phyloP scores from a whole-genome alignment of 1,284 basidiomycete genomes.

The Boletus semigastroideus region DNA sequence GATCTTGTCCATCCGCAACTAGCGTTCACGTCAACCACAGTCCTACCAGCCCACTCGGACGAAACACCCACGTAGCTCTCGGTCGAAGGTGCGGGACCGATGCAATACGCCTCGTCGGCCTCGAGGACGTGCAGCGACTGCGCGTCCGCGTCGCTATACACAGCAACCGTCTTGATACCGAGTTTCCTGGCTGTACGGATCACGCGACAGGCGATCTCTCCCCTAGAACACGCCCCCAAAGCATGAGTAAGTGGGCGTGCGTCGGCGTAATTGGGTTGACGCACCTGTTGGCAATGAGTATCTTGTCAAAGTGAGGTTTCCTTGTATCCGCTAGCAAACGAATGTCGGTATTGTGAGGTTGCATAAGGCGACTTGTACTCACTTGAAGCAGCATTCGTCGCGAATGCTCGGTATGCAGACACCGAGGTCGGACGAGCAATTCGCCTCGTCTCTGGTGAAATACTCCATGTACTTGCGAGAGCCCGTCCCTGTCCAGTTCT shows the following conservation, averaged over 20 bases:
- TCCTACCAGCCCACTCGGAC: neutral
- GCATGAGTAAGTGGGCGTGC: neutral
- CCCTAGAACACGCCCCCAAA: constrained; percentile 47
- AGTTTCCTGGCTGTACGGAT: constrained; percentile 88
- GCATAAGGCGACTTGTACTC: neutral
- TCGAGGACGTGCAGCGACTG: constrained; percentile 76
- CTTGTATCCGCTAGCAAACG: constrained; percentile 11
- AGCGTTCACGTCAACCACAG: constrained; percentile 5
- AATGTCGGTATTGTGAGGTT: neutral
- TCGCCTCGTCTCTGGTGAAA: constrained; percentile 1
- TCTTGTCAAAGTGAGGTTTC: constrained; percentile 74
- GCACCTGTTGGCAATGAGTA: constrained; percentile 84
- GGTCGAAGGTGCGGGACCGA: constrained; percentile 84
- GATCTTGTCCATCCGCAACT: constrained; percentile 89
- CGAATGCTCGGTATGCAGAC: constrained; percentile 12
- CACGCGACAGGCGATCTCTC: constrained; percentile 93
- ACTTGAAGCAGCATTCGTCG: constrained; percentile 19
- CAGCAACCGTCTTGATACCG: constrained; percentile 87
- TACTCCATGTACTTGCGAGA: constrained; percentile 1
- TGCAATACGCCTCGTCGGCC: constrained; percentile 95
- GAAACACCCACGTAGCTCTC: constrained; percentile 78
- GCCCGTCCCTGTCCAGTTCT: constrained; percentile 6
- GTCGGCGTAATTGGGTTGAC: neutral
- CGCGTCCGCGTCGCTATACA: constrained; percentile 85
- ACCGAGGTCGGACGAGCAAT: neutral